phyloP scores from a whole-genome alignment of 176 grass and related monocot species.

The Neostapfia colusana region DNA sequence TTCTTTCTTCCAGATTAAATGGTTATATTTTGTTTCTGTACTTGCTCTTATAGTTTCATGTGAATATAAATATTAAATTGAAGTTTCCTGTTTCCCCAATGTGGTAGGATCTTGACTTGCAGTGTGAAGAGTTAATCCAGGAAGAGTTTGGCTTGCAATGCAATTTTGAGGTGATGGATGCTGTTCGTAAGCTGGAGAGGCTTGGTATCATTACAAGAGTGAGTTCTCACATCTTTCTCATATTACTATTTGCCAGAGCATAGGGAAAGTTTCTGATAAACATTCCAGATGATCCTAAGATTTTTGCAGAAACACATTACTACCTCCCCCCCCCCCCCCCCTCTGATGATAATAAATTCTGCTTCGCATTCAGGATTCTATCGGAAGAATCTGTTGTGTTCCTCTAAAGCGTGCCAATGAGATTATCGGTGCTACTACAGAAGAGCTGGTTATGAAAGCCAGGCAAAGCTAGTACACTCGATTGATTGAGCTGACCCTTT shows the following conservation, averaged over 20 bases:
- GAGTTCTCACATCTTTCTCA: slow-evolving; percentile 38
- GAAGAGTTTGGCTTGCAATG: slow-evolving; percentile 92
- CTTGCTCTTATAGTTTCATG: background rate
- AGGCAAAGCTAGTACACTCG: slow-evolving; percentile 42
- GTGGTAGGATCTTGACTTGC: slow-evolving; percentile 85
- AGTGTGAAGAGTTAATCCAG: slow-evolving; percentile 87
- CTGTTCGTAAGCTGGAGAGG: slow-evolving; percentile 85
- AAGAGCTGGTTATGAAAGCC: slow-evolving; percentile 85
- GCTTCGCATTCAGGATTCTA: slow-evolving; percentile 61
- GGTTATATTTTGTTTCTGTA: background rate
- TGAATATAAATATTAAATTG: slow-evolving; percentile 1
- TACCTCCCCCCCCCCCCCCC: too few relatives aligned
- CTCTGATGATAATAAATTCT: background rate
- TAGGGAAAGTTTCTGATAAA: slow-evolving; percentile 12
- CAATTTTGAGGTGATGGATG: slow-evolving; percentile 95
- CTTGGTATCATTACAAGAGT: slow-evolving; percentile 92
- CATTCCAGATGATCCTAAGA: background rate
- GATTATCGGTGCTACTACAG: slow-evolving; percentile 79
- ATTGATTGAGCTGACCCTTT: slow-evolving; percentile 32
- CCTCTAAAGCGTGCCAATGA: slow-evolving; percentile 82
- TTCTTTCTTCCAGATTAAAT: background rate
- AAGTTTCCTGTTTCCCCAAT: slow-evolving; percentile 23
- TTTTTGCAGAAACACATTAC: background rate
- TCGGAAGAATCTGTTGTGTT: slow-evolving; percentile 80
- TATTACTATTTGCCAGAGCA: slow-evolving; percentile 4